A percentile compares a stretch with the other conserved stretches of the same genome.
Evolutionary conservation across 169 alveolate genomes (phyloP).

Genomic region (Plasmodium malariae): DNA sequence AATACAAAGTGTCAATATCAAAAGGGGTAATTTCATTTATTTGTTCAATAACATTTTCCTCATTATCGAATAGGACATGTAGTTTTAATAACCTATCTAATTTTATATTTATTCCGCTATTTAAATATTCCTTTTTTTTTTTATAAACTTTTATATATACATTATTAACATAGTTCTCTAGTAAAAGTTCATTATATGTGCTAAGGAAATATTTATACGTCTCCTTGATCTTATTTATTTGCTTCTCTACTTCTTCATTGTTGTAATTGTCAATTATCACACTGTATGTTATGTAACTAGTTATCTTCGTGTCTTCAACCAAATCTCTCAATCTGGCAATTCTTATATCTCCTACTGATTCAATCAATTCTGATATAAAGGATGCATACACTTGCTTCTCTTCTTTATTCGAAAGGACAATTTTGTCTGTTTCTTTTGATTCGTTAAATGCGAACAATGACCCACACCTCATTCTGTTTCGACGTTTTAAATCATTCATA

Average conservation of each 20-base stretch:
- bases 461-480: not conserved
- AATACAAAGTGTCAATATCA: slow-evolving; percentile 39
- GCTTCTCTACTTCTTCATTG: not conserved
- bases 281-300: slow-evolving; percentile 47
- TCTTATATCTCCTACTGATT: slow-evolving; percentile 42
- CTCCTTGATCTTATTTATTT: slow-evolving; percentile 3
- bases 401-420: too few relatives aligned
- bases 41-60: slow-evolving; percentile 17
- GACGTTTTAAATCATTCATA: slow-evolving; percentile 11
- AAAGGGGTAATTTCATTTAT: not conserved
- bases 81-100: slow-evolving; percentile 6
- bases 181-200: slow-evolving; percentile 32
- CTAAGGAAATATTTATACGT: slow-evolving; percentile 23
- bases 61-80: slow-evolving; percentile 43
- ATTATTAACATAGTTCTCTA: slow-evolving; percentile 66
- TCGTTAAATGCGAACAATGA: too few relatives aligned
- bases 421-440: too few relatives aligned
- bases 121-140: not conserved
- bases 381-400: not conserved
- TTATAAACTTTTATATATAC: slow-evolving; percentile 28
- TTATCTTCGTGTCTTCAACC: slow-evolving; percentile 27
- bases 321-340: slow-evolving; percentile 23
- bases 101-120: not conserved
- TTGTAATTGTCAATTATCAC: slow-evolving; percentile 22
- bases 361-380: slow-evolving; percentile 23